Base-by-base conservation (phyloP, 306 rosid species). In the Potentilla sterilis region DNA sequence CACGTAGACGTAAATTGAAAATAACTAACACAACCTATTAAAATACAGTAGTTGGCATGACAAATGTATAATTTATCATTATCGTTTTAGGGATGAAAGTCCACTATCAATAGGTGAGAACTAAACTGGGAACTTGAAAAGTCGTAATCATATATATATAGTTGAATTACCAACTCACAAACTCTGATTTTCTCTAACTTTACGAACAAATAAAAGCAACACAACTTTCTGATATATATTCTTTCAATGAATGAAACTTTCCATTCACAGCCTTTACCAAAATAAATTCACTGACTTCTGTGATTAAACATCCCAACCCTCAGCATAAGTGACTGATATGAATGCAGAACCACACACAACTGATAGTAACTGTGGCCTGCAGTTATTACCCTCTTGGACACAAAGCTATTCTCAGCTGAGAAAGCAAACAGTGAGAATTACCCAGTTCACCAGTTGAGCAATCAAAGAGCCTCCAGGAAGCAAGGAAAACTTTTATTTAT, bases 401-500 rank as follows among this genome's bases (percentile, higher is more conserved):
- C 54, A 40, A 37, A 40, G 21, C 41, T 38, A 2, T 49, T 51
- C 7, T 18, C 49, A 21, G 3, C 9, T 40, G 4, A 72, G 62
- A 40, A 2, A 41, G 42, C 24, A 67, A 67, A 19, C 2, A 7
- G 28, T 67, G 37, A 67, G 19, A 67, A 42, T 55, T 38, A 22
- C 54, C 38, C 75, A 1, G 37, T n/a, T 52, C 28, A 28, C 28
- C 28, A 28, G 28, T 28, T 3, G 67, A 72, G 41, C 10, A 11
- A 28, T 28, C 28, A 28, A 4, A 2, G 54, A 18, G 77, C 43
- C 69, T 73, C 69, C 57, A 43, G 58, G 69, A 73, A 73, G 77
- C 43, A 28, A 59, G 77, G 77, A 73, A 42, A 16, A 1, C 6
- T 13, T 72, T 7, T n/a, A 63, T 15, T 63, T 63, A 2, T 63